Evolutionary conservation across 228 moss, liverwort and hornwort genomes (phyloP), one percentile per base, ranked within the genome.

Genomic region (Sphagnum fallax): DNA sequence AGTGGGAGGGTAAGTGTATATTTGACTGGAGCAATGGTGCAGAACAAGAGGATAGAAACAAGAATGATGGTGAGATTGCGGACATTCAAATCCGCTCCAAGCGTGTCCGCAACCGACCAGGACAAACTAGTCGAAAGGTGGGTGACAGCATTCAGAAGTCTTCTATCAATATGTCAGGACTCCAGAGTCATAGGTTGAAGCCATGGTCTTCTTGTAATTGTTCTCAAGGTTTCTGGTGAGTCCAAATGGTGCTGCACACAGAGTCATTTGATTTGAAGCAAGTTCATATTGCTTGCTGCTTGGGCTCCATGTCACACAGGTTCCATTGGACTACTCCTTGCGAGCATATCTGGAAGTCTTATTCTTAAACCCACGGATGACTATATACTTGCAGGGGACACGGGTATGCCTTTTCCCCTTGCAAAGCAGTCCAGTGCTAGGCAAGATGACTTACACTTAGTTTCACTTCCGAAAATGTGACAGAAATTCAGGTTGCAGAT

Each of bases 281-380:
- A 32, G 32, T 2, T 32, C 1, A 32, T 32, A 32, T 32, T 32
- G 32, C 32, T 32, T 32, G 32, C 32, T 32, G 32, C 32, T 32
- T 32, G 32, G 32, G 32, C 32, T 55, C 55, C 8, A 55, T 8
- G 55, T 55, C 12, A 16, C 65, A 64, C 73, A 96, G 95, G 88
- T 96, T 72, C 91, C 86, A 6, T 70, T 96, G 52, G 96, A 96
- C 69, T 92, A 66, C 73, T 96, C 96, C 4, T 74, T 96, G 64
- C 80, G 86, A 62, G 77, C 84, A 6, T 96, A 92, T 66, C 63
- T 92, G 65, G 96, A 96, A 77, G 96, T 92, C 62, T 69, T 96
- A 18, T 96, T 88, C 68, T 51, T 87, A 32, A 84, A 88, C 9
- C 92, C 92, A 52, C 79, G 78, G 47, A 83, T 92, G 92, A 84